A percentile compares a stretch with the other conserved stretches of the same genome.
These are phyloP conservation scores for Dothistroma septosporum DNA, from an alignment of 2,329 filamentous ascomycete species.

Conservation along the genomic window DNA sequence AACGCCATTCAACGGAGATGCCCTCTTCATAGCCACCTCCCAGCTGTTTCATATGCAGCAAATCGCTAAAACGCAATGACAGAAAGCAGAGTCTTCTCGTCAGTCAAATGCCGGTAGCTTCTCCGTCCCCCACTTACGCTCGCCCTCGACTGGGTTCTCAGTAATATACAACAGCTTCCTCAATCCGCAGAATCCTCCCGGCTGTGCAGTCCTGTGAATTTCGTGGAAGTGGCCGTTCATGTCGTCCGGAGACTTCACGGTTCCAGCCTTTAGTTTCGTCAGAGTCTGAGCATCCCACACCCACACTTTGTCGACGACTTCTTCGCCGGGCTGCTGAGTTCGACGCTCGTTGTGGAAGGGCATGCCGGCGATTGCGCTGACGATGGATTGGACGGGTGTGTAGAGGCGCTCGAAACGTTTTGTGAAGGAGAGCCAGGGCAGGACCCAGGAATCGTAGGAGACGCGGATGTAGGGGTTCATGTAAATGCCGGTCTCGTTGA, in stretches of 20 bases:
- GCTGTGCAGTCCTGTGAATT: slow-evolving; percentile 15
- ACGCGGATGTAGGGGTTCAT: slow-evolving; percentile 73
- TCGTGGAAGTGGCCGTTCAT: slow-evolving; percentile 13
- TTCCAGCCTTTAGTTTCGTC: slow-evolving; percentile 15
- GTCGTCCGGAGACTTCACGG: not conserved
- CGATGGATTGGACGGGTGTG: slow-evolving; percentile 54
- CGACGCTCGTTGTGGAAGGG: slow-evolving; percentile 60
- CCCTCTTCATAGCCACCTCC: not conserved
- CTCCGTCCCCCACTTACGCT: slow-evolving; percentile 15
- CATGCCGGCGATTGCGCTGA: slow-evolving; percentile 53
- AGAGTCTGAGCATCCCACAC: slow-evolving; percentile 37
- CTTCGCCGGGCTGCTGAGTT: slow-evolving; percentile 55
- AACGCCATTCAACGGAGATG: not conserved
- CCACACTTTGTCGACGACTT: slow-evolving; percentile 53
- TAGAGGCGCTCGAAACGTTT: slow-evolving; percentile 65
- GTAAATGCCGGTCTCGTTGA: slow-evolving; percentile 56
- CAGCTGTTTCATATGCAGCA: not conserved
- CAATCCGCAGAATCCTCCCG: slow-evolving; percentile 21
- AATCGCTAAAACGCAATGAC: not conserved
- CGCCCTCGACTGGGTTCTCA: slow-evolving; percentile 14
- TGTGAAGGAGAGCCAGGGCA: slow-evolving; percentile 57
- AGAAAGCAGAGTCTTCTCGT: not conserved
- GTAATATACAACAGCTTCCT: slow-evolving; percentile 20
- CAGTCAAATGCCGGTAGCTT: slow-evolving; percentile 5
- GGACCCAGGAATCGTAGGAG: slow-evolving; percentile 57